A percentile compares a stretch with the other conserved stretches of the same genome.
phyloP scores from a whole-genome alignment of 2,329 filamentous ascomycete genomes.

The Colletotrichum caudatum region DNA sequence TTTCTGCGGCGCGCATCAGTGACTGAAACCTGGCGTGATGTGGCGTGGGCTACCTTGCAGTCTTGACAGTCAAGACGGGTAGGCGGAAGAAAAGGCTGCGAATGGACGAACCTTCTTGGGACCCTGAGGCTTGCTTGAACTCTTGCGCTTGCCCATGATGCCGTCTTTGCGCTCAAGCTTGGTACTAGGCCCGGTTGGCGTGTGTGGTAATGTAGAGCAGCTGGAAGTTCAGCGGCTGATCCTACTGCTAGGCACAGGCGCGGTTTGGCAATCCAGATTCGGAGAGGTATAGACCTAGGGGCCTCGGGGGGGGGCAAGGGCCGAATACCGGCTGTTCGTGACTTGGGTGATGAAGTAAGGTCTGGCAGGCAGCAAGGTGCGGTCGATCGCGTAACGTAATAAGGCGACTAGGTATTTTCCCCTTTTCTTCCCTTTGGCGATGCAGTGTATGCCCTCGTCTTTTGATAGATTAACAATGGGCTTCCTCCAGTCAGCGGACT shows the following conservation, averaged over 20 bases:
- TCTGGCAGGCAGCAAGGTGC: background rate
- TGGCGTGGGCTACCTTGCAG: background rate
- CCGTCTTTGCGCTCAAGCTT: constrained; percentile 4
- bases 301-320: background rate
- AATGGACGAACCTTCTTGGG: constrained; percentile 77
- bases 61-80: background rate
- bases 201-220: background rate
- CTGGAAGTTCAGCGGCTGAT: background rate
- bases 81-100: background rate
- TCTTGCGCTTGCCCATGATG: constrained; percentile 90
- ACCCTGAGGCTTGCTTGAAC: constrained; percentile 82
- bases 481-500: background rate
- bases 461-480: background rate
- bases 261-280: background rate
- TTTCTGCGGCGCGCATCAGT: constrained; percentile 57
- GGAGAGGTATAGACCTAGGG: background rate
- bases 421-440: background rate
- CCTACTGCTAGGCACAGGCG: background rate
- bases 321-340: background rate
- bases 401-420: background rate
- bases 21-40: background rate
- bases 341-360: background rate
- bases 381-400: constrained; percentile 23
- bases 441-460: background rate
- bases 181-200: constrained; percentile 16